These are phyloP conservation scores for Corymbia maculata DNA, from an alignment of 345 rosid species.

Conservation along the genomic window DNA sequence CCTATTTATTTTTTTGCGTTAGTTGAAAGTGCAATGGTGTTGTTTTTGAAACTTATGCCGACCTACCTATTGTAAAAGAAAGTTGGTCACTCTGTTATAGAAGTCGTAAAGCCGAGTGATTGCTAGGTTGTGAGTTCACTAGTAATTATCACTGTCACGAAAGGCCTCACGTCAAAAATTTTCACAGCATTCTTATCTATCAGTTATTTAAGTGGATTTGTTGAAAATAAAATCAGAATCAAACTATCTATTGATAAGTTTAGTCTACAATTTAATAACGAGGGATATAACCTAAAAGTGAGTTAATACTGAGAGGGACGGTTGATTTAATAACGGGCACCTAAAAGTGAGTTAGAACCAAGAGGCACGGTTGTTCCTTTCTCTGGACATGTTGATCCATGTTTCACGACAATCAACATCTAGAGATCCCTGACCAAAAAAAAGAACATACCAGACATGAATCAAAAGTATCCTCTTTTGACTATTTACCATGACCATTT, in stretches of 20 bases:
- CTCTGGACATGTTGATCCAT: neutral
- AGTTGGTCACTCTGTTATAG: neutral
- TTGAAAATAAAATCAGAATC: too few species aligned
- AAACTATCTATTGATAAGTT: too few species aligned
- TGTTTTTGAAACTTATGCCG: neutral
- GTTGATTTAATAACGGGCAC: too few species aligned
- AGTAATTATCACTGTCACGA: neutral
- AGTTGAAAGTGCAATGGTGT: neutral
- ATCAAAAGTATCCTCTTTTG: too few species aligned
- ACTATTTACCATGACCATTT: too few species aligned
- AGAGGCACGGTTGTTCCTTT: neutral
- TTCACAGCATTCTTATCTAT: neutral
- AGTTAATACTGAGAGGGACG: too few species aligned
- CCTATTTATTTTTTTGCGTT: rapidly evolving
- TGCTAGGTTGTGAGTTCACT: neutral
- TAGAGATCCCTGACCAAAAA: neutral
- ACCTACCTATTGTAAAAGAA: neutral
- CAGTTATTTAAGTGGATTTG: neutral
- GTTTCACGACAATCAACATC: neutral
- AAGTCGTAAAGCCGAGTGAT: neutral
- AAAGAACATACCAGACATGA: too few species aligned
- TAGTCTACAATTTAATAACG: too few species aligned
- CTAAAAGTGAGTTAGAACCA: neutral
- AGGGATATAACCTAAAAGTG: neutral
- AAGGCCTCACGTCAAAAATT: neutral